Evolutionary conservation across 192 early-diverging fungal species (phyloP).

Genomic region (Umbelopsis sp.): DNA sequence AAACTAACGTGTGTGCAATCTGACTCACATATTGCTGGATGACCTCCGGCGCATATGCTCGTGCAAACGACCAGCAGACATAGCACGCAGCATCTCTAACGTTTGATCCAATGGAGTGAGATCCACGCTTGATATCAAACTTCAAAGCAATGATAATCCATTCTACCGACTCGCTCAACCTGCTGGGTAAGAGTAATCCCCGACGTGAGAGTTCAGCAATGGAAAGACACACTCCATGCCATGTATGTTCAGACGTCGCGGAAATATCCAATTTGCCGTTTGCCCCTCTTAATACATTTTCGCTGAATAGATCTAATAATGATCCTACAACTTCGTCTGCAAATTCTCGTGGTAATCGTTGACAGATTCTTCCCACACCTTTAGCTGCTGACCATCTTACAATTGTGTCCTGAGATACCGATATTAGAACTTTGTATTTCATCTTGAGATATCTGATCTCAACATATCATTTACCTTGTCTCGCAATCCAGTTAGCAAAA

Average conservation of each 20-base stretch:
- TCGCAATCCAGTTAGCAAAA: conserved; percentile 79
- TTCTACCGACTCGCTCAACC: conserved; percentile 70
- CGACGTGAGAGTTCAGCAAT: conserved; percentile 90
- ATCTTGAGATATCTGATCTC: not conserved
- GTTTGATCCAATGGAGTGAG: conserved; percentile 90
- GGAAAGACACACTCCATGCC: conserved; percentile 93
- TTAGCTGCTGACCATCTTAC: conserved; percentile 98
- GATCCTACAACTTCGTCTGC: conserved; percentile 82
- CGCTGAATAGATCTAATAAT: conserved; percentile 80
- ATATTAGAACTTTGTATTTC: not conserved
- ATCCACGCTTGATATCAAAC: conserved; percentile 88
- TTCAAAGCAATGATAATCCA: conserved; percentile 82
- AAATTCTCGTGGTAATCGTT: conserved; percentile 77
- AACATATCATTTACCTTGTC: conserved; percentile 64
- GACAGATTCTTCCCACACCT: conserved; percentile 88
- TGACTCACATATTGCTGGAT: conserved; percentile 63
- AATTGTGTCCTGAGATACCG: conserved; percentile 73
- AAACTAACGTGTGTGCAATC: conserved; percentile 78
- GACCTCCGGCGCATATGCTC: conserved; percentile 79
- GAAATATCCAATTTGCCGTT: conserved; percentile 60
- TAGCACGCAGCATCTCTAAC: conserved; percentile 97
- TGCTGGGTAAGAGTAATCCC: conserved; percentile 78
- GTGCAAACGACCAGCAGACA: conserved; percentile 96
- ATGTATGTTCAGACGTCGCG: conserved; percentile 85
- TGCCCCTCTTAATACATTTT: conserved; percentile 64